Evolutionary conservation across 2,329 filamentous ascomycete species (phyloP).

Genomic region (Dothidotthia symphoricarpi): DNA sequence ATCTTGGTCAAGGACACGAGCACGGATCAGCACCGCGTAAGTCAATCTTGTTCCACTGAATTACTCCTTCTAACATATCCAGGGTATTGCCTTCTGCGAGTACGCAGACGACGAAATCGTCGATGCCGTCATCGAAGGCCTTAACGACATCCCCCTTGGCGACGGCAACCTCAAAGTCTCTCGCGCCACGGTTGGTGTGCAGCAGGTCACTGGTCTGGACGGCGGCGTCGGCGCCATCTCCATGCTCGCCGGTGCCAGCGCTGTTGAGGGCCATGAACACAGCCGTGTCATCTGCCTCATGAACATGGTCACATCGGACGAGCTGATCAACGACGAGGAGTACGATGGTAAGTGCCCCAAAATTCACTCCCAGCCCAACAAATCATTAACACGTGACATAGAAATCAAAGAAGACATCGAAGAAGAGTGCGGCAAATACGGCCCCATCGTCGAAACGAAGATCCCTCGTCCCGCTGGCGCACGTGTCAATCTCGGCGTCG

Average conservation of each 20-base stretch:
- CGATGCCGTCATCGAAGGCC: constrained; percentile 80
- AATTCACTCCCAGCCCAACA: background rate
- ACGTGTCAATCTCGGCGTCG: constrained; percentile 82
- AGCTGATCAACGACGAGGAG: constrained; percentile 89
- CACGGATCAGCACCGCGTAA: constrained; percentile 82
- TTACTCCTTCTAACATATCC: constrained; percentile 12
- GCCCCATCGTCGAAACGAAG: constrained; percentile 82
- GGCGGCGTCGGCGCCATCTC: constrained; percentile 98
- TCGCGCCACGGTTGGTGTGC: constrained; percentile 87
- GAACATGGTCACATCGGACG: constrained; percentile 98
- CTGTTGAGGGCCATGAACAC: constrained; percentile 68
- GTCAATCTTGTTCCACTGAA: constrained; percentile 32
- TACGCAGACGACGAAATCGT: constrained; percentile 77
- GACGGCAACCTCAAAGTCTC: constrained; percentile 81
- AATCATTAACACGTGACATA: constrained; percentile 42
- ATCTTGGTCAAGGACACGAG: constrained; percentile 81
- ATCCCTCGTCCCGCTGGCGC: constrained; percentile 83
- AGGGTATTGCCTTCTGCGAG: constrained; percentile 97
- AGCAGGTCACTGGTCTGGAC: constrained; percentile 88
- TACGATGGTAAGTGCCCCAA: constrained; percentile 70
- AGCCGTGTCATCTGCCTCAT: constrained; percentile 86
- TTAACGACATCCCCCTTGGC: constrained; percentile 91
- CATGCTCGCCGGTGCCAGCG: constrained; percentile 88
- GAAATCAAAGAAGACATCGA: constrained; percentile 95
- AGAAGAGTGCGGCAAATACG: constrained; percentile 92